These are phyloP conservation scores for Colletotrichum spaethianum DNA, from an alignment of 2,329 filamentous ascomycete genomes.

Conservation along the genomic window DNA sequence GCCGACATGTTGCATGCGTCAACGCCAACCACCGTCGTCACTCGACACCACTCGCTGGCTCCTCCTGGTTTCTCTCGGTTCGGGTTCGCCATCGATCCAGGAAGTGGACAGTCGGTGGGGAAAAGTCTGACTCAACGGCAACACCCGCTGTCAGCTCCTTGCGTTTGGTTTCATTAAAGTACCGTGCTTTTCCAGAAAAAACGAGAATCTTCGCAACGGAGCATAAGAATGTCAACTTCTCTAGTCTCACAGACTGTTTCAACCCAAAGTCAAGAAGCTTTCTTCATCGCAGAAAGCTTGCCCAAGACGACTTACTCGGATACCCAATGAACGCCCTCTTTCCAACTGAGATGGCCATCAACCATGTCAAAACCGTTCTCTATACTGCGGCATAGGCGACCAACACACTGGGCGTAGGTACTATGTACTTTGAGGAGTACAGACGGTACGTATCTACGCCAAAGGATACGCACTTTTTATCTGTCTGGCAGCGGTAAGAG, in stretches of 20 bases:
- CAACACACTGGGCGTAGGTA: neutral
- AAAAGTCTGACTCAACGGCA: too few relatives aligned
- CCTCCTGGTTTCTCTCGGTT: neutral
- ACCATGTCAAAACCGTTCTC: neutral
- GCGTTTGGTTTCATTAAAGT: neutral
- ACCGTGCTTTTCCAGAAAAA: neutral
- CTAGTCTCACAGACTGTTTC: neutral
- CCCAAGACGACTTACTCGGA: neutral
- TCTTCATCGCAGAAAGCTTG: neutral
- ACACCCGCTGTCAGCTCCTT: neutral
- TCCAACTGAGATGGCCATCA: neutral
- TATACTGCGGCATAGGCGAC: neutral
- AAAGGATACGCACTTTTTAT: neutral
- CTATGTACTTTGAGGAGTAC: neutral
- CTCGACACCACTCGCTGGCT: neutral
- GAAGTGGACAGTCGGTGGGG: too few relatives aligned
- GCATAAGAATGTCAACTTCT: neutral
- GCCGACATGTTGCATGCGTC: neutral
- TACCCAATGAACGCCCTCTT: neutral
- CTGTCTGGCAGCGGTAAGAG: too few relatives aligned
- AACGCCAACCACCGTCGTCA: neutral
- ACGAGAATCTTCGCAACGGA: neutral
- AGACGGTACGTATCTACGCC: neutral
- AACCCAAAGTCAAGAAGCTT: neutral
- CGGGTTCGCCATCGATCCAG: too few relatives aligned